These are phyloP conservation scores for Trichosporon inkin DNA, from an alignment of 1,284 basidiomycete genomes.

Conservation along the genomic window DNA sequence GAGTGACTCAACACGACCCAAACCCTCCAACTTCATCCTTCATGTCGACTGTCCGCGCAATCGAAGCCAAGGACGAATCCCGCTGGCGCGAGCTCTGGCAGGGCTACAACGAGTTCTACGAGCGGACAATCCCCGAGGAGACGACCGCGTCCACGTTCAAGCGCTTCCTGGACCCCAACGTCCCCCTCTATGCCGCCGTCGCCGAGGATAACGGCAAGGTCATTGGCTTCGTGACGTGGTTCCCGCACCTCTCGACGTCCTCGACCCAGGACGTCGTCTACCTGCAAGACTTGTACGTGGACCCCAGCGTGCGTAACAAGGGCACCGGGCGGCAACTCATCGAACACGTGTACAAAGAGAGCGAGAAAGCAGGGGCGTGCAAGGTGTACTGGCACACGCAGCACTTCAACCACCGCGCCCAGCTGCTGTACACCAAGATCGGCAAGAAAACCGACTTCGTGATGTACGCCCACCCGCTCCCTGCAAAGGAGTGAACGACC, in stretches of 20 bases:
- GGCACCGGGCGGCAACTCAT: constrained; percentile 21
- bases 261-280: constrained; percentile 17
- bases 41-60: constrained; percentile 14
- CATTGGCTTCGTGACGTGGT: constrained; percentile 22
- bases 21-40: background rate
- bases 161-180: constrained; percentile 21
- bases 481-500: background rate
- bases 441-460: constrained; percentile 21
- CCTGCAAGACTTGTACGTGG: constrained; percentile 23
- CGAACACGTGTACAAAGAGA: constrained; percentile 15
- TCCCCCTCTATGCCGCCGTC: constrained; percentile 20
- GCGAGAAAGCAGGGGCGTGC: constrained; percentile 9
- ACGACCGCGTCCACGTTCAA: constrained; percentile 13
- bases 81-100: constrained; percentile 17
- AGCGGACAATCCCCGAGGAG: constrained; percentile 18
- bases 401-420: constrained; percentile 27
- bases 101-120: constrained; percentile 25
- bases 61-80: constrained; percentile 16
- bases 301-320: constrained; percentile 18
- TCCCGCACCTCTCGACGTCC: constrained; percentile 21
- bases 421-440: constrained; percentile 25
- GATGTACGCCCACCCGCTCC: constrained; percentile 13
- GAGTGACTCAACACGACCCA: background rate
- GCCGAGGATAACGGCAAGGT: constrained; percentile 16
- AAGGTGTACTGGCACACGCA: constrained; percentile 26